Conservation (phyloP, 768 basidiomycete genomes). For the Baorangia bicolor region DNA sequence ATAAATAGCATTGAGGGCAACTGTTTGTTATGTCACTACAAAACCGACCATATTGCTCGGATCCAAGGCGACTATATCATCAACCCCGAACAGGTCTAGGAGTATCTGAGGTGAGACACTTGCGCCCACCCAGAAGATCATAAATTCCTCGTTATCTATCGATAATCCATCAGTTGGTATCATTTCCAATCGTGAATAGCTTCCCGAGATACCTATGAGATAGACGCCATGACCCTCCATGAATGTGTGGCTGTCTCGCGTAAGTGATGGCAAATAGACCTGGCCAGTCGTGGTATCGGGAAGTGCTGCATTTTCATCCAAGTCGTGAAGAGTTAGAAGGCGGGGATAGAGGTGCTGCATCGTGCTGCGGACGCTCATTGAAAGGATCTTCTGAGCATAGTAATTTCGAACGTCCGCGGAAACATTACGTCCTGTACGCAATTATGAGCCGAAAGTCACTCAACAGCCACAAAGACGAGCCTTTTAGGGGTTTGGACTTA, state of each 20-base stretch:
- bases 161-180: conserved; percentile 6
- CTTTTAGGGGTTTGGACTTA: conserved; percentile 94
- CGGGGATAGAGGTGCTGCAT: conserved; percentile 87
- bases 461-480: conserved; percentile 37
- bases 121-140: conserved; percentile 88
- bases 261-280: conserved; percentile 68
- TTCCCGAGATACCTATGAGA: conserved; percentile 65
- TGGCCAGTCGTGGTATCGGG: conserved; percentile 59
- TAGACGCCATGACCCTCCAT: conserved; percentile 95
- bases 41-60: conserved; percentile 57
- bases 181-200: conserved; percentile 13
- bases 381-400: conserved; percentile 72
- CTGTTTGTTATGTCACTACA: not conserved
- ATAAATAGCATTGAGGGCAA: conserved; percentile 8
- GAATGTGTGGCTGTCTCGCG: conserved; percentile 78
- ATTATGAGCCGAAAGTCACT: conserved; percentile 4
- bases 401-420: conserved; percentile 93
- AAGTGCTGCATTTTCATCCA: conserved; percentile 68
- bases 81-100: conserved; percentile 79
- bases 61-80: conserved; percentile 71
- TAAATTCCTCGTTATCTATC: conserved; percentile 83
- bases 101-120: conserved; percentile 81
- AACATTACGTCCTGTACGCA: conserved; percentile 68
- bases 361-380: conserved; percentile 64
- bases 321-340: conserved; percentile 83